Percentiles rank a stretch among this genome's conserved stretches.
These are phyloP conservation scores for Plantago elongata DNA, from an alignment of 257 asterid species.

Conservation along the genomic window DNA sequence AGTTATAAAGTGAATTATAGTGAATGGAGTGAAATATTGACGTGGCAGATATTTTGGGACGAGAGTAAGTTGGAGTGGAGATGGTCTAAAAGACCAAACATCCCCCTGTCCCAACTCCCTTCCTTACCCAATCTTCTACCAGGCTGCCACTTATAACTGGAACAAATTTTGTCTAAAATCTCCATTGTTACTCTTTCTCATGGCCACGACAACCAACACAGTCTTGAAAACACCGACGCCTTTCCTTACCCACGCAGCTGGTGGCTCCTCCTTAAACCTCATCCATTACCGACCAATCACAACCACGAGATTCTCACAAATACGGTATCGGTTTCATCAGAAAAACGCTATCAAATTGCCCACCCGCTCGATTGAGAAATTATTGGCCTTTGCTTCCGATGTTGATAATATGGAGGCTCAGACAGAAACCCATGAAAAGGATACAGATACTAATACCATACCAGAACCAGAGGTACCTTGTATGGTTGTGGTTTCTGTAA, in stretches of 20 bases:
- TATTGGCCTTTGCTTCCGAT: slow-evolving; percentile 33
- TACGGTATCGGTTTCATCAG: slow-evolving; percentile 27
- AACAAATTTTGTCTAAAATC: slow-evolving; percentile 15
- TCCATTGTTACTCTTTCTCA: slow-evolving; percentile 13
- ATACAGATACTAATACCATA: no score
- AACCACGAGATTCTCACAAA: slow-evolving; percentile 16
- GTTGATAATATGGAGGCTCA: slow-evolving; percentile 46
- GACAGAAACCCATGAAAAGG: slow-evolving; percentile 25
- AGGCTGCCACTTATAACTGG: no score
- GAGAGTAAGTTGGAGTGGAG: no score
- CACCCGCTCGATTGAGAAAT: slow-evolving; percentile 27
- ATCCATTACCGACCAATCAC: slow-evolving; percentile 25
- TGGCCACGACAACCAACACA: slow-evolving; percentile 40
- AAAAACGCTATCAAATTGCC: slow-evolving; percentile 24
- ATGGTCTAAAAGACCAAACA: no score
- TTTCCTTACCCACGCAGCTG: slow-evolving; percentile 26
- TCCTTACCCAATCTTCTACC: no score
- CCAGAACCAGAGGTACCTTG: slow-evolving; percentile 34
- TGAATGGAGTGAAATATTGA: no score
- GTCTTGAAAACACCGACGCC: slow-evolving; percentile 38
- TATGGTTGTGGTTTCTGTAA: background rate
- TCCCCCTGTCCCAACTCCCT: no score
- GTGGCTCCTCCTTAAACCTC: slow-evolving; percentile 24
- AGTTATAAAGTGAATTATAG: no score
- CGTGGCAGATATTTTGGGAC: no score